Evolutionary conservation across 1,284 basidiomycete species (phyloP), one percentile per base, ranked within the genome.

Genomic region (Boletus sp.): DNA sequence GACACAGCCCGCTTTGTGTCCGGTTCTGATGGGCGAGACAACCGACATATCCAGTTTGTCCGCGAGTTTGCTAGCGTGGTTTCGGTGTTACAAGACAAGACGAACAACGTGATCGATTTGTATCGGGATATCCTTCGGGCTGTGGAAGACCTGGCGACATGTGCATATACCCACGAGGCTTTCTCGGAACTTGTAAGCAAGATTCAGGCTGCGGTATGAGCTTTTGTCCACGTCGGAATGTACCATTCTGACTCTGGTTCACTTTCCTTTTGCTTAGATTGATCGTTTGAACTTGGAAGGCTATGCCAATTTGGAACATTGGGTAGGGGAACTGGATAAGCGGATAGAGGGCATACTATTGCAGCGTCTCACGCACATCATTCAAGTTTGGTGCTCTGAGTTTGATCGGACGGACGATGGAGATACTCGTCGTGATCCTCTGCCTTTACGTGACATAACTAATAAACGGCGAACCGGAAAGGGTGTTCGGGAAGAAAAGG

Each of bases 261-360:
- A 20, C 26, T n/a, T 19, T 1, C 8, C 8, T 0, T n/a, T 8
- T 25, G 4, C 36, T 4, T 54, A 91, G 84, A 92, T 98, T 54
- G 96, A 99, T 69, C 82, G 87, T 44, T 77, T 99, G 56, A 98
- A 97, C 64, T 70, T 99, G 55, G 94, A 97, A 63, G 94, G 95
- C 9, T 99, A 95, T 62, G 91, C 94, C 6, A 99, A 99, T 61
- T 79, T 99, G n/a, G 94, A 97, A 51, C 81, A 91, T 44, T 99
- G 94, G 94, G 92, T 97, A 0, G 80, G 84, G 0, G 84, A 90
- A 46, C 78, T 99, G 9, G 94, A 98, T 64, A 78, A 81, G 56
- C 81, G 84, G 52, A 94, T 98, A 61, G 93, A 97, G 61, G 72
- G 68, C 1, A 89, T 92, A 36, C 74, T 99, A 1, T 71, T 88